Base-by-base conservation (phyloP, 192 early-diverging fungal genomes). In the Linnemannia elongata region DNA sequence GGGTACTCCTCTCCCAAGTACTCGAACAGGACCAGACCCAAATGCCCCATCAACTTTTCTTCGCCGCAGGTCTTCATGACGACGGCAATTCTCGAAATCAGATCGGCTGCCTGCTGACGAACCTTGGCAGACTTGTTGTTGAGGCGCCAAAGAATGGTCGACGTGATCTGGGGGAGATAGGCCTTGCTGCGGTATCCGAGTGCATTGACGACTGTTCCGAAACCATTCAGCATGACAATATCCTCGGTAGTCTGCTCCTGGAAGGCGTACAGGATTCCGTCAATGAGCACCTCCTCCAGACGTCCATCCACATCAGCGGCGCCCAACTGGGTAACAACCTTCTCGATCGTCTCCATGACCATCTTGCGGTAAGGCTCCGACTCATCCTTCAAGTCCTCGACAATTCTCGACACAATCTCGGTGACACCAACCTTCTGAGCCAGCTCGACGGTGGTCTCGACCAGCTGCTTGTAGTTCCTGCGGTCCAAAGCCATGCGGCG, bases 1-100 rank as follows among this genome's bases (percentile, higher is more conserved):
- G 99, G 99, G 82, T 98, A 99, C 88, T 99, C 99, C 91, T 99
- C 99, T 82, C 99, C 99, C 33, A 99, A 93, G 84, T 99, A 98
- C 89, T 99, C 99, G 88, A 97, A 99, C 33, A 99, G 89, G 44
- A 98, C 94, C n/a, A 96, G 92, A 79, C 97, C 96, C 66, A 99
- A 89, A 77, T 98, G 95, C 10, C 94, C 93, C 96, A 99, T 97
- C 69, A 99, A 87, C 84, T 97, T 96, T 88, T 99, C 98, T 88
- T 99, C 97, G 33, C 96, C 97, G 88, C 98, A 99, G 0, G 92
- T 93, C 79, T 95, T 93, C 97, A 99, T 97, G 12, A 98, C 98
- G 4, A 96, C 94, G 0, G 98, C 98, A 69, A 99, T 97, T 12
- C 96, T 95, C 1, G 97, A 97, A 57, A 99, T 97, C 68, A 99